Base-by-base conservation (phyloP, 2,329 filamentous ascomycete species). In the Ustilaginoidea virens region DNA sequence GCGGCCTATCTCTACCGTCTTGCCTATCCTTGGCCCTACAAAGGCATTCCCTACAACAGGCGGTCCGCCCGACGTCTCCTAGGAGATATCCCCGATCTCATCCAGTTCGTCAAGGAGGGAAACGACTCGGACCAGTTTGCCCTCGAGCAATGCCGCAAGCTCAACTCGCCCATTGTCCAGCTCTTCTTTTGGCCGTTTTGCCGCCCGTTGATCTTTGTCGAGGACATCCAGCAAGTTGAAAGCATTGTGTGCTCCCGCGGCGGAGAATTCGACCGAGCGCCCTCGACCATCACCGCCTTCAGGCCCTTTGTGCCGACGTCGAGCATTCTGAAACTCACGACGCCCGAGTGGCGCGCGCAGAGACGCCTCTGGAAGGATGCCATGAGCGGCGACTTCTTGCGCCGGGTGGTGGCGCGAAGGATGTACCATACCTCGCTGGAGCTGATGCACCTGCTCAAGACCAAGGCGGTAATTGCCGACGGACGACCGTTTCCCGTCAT, bases 251-350 rank as follows among this genome's bases (percentile, higher is more conserved):
- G 52, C 4, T 48, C 54, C 2, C 52, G 57, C 10, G 29, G 10
- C 10, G 54, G 52, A 26, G 60, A 63, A 23, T 63, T 63, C 27
- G 59, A 63, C 38, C 51, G 56, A 8, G 51, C 47, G 25, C 38
- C 37, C 28, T 47, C 49, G 37, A 49, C 53, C 18, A 30, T 34
- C 5, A 43, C 47, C 6, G 25, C 52, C 4, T 43, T 56, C 14
- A 39, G 39, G 17, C 49, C 49, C 14, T 40, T 52, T 13, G 34
- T 46, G 14, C 49, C 46, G 2, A 30, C 49, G 23, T 44, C 50
- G 31, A 53, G 56, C 33, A 48, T 48, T 16, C 36, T 45, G 17
- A 43, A 48, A 26, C 31, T 39, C 29, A 49, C 47, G 1, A 45
- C 50, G 15, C 30, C 40, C 1, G 39, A 39, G n/a, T 56, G 45